phyloP scores from a whole-genome alignment of 768 basidiomycete genomes.

The Cystobasidium onofrii region DNA sequence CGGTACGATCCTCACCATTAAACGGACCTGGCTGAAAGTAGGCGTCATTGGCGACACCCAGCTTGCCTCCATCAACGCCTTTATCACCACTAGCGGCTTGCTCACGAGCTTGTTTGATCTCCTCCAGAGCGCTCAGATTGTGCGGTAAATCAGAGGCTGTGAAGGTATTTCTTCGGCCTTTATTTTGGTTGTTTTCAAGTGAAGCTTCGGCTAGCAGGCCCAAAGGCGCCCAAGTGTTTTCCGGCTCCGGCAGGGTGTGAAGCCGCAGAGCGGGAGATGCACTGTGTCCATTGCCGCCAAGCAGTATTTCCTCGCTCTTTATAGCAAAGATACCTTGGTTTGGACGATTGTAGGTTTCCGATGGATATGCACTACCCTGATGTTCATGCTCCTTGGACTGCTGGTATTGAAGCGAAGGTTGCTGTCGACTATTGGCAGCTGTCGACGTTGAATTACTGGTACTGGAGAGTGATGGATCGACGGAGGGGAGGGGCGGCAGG shows the following conservation, averaged over 20 bases:
- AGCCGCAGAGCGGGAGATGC: conserved; percentile 20
- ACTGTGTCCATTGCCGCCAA: background rate
- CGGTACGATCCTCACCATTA: conserved; percentile 37
- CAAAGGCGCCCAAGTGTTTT: conserved; percentile 28
- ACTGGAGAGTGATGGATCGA: background rate
- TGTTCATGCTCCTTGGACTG: background rate
- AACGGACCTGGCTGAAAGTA: conserved; percentile 41
- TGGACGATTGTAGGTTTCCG: background rate
- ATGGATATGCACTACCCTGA: background rate
- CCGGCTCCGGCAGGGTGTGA: conserved; percentile 21
- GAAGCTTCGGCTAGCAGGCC: conserved; percentile 27
- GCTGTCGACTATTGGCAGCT: background rate
- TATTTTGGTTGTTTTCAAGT: conserved; percentile 15
- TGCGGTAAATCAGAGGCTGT: background rate
- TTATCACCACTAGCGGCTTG: background rate
- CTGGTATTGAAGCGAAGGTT: background rate
- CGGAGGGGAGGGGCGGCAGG: background rate
- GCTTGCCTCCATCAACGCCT: conserved; percentile 12
- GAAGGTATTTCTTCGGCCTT: background rate
- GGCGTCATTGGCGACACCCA: conserved; percentile 38
- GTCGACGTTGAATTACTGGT: background rate
- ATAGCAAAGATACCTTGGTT: background rate
- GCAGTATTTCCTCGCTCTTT: background rate
- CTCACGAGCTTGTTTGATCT: background rate
- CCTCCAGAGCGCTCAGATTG: background rate